These are phyloP conservation scores for Omphalotus guepiniiformis DNA, from an alignment of 768 basidiomycete genomes.

Conservation along the genomic window DNA sequence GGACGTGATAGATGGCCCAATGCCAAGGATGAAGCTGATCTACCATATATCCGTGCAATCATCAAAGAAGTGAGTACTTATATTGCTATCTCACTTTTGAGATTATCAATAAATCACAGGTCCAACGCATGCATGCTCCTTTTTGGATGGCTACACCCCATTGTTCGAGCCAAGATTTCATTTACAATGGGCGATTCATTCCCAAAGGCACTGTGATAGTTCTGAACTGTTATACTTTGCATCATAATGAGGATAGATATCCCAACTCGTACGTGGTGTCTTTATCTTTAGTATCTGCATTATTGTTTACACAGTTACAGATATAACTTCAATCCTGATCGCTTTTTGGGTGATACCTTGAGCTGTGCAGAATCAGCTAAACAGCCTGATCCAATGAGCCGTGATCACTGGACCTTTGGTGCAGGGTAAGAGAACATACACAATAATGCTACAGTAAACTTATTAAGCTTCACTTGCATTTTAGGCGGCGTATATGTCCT, in stretches of 20 bases:
- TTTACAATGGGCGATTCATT: slow-evolving; percentile 27
- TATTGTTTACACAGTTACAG: slow-evolving; percentile 6
- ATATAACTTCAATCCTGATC: slow-evolving; percentile 28
- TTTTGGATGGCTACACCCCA: slow-evolving; percentile 27
- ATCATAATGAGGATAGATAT: slow-evolving; percentile 25
- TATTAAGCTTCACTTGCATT: background rate
- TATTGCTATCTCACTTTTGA: background rate
- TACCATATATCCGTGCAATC: slow-evolving; percentile 27
- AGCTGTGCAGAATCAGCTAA: slow-evolving; percentile 28
- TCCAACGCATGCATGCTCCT: slow-evolving; percentile 18
- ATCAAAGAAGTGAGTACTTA: slow-evolving; percentile 18
- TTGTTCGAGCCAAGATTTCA: slow-evolving; percentile 23
- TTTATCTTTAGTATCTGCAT: background rate
- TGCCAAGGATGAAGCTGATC: slow-evolving; percentile 17
- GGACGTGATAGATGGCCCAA: slow-evolving; percentile 25
- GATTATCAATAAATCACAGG: slow-evolving; percentile 7
- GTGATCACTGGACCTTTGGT: slow-evolving; percentile 36
- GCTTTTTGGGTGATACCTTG: slow-evolving; percentile 27
- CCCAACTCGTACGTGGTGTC: slow-evolving; percentile 23
- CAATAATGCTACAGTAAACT: background rate
- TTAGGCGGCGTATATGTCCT: slow-evolving; percentile 27
- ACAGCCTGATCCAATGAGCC: slow-evolving; percentile 21
- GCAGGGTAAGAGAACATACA: slow-evolving; percentile 23
- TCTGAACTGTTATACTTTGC: slow-evolving; percentile 24
- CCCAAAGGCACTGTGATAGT: slow-evolving; percentile 25